Evolutionary conservation across 129 eudicot genomes (phyloP).

Genomic region (Centrapalus pauciflorus): DNA sequence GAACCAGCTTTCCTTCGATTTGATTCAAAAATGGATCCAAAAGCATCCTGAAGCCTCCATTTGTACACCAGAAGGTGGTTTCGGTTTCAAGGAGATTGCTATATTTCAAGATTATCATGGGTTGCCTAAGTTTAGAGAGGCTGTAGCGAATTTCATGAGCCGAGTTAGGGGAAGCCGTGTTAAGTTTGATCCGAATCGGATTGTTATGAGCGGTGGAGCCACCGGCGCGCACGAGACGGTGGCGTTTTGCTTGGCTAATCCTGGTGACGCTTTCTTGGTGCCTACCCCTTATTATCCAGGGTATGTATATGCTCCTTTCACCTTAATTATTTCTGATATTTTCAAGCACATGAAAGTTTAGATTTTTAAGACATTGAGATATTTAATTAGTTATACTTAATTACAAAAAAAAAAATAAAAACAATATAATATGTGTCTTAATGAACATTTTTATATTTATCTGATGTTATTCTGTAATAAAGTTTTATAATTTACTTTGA

Average conservation of each 20-base stretch:
- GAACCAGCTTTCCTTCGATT: slow-evolving; percentile 42
- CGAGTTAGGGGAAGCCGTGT: slow-evolving; percentile 58
- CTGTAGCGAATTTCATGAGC: slow-evolving; percentile 69
- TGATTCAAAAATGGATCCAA: slow-evolving; percentile 37
- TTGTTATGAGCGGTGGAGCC: slow-evolving; percentile 88
- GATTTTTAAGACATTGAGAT: no score
- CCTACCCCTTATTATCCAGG: slow-evolving; percentile 89
- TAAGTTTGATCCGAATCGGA: slow-evolving; percentile 57
- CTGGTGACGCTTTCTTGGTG: slow-evolving; percentile 77
- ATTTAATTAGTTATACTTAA: no score
- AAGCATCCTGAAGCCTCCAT: slow-evolving; percentile 39
- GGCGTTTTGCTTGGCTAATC: slow-evolving; percentile 81
- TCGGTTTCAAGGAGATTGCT: slow-evolving; percentile 43
- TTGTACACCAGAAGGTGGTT: slow-evolving; percentile 32
- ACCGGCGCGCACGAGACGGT: slow-evolving; percentile 80
- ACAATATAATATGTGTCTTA: neutral
- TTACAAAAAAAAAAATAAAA: neutral
- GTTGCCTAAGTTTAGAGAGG: slow-evolving; percentile 39
- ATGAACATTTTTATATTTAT: neutral
- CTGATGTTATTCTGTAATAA: neutral
- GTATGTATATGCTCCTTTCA: slow-evolving; percentile 27
- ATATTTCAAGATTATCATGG: slow-evolving; percentile 54
- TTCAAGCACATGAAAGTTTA: neutral
- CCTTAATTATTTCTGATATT: neutral
- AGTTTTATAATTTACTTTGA: no score